phyloP scores from a whole-genome alignment of 2,329 filamentous ascomycete species.

The Dactylellina parvicollis region DNA sequence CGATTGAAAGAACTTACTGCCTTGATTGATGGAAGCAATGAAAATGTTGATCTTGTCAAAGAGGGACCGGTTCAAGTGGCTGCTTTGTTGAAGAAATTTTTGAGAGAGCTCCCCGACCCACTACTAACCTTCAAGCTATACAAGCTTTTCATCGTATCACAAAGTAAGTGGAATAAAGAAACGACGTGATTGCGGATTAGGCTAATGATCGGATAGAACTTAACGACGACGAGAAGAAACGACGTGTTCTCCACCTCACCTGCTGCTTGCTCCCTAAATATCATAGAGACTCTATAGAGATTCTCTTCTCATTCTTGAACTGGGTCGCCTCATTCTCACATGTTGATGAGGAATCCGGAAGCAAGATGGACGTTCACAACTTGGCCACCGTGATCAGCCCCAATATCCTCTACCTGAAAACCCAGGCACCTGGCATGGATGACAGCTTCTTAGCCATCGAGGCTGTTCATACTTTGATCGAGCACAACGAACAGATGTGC shows the following conservation, averaged over 20 bases:
- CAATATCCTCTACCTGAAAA: constrained; percentile 83
- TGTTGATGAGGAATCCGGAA: constrained; percentile 94
- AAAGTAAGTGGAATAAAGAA: constrained; percentile 67
- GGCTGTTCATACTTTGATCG: constrained; percentile 88
- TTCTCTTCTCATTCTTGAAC: constrained; percentile 93
- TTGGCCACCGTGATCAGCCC: constrained; percentile 96
- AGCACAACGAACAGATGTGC: constrained; percentile 95
- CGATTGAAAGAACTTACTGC: constrained; percentile 87
- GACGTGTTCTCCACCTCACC: constrained; percentile 85
- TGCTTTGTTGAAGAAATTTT: constrained; percentile 91
- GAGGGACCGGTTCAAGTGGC: constrained; percentile 94
- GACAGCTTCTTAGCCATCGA: constrained; percentile 94
- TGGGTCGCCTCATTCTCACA: constrained; percentile 98
- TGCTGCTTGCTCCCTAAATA: constrained; percentile 93
- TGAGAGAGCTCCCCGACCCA: constrained; percentile 92
- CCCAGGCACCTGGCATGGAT: constrained; percentile 72
- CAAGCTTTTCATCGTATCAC: constrained; percentile 85
- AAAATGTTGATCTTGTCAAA: constrained; percentile 83
- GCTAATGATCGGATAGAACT: constrained; percentile 68
- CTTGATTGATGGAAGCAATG: constrained; percentile 84
- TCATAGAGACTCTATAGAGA: constrained; percentile 92
- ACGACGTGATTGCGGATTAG: not conserved
- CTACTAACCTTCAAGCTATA: constrained; percentile 95
- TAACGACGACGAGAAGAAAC: constrained; percentile 79
- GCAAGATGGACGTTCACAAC: constrained; percentile 99